Evolutionary conservation across 352 stramenopile genomes (phyloP).

Genomic region (Globisporangium echinulatum): DNA sequence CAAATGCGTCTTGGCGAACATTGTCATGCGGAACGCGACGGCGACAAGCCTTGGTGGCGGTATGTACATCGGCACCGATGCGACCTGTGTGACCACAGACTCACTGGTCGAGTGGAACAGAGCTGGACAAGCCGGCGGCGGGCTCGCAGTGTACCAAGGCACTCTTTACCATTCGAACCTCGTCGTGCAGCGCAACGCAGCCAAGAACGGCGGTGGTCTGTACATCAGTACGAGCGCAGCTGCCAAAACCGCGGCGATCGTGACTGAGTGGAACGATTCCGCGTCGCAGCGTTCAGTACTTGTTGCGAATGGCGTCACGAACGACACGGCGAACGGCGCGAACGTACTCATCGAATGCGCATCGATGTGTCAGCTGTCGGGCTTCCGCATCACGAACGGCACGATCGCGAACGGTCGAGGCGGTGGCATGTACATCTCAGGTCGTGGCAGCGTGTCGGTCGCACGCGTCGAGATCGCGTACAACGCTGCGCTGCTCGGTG

Average conservation of each 20-base stretch:
- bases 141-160: constrained; percentile 20
- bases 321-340: constrained; percentile 10
- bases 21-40: constrained; percentile 14
- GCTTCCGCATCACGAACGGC: constrained; percentile 17
- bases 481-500: constrained; percentile 25
- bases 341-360: constrained; percentile 26
- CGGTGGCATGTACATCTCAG: constrained; percentile 25
- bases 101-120: constrained; percentile 16
- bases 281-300: constrained; percentile 16
- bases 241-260: background rate
- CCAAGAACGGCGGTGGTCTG: constrained; percentile 21
- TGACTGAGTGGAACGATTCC: background rate
- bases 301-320: constrained; percentile 16
- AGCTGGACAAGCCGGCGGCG: constrained; percentile 22
- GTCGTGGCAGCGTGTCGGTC: constrained; percentile 16
- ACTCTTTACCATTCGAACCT: constrained; percentile 28
- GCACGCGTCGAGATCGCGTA: constrained; percentile 15
- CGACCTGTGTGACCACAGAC: constrained; percentile 22
- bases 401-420: constrained; percentile 17
- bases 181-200: constrained; percentile 19
- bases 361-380: constrained; percentile 16
- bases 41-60: constrained; percentile 23
- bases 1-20: constrained; percentile 15
- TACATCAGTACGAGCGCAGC: constrained; percentile 11
- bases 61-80: constrained; percentile 15